Evolutionary conservation across 768 basidiomycete species (phyloP).

Genomic region (Trametes meyenii): DNA sequence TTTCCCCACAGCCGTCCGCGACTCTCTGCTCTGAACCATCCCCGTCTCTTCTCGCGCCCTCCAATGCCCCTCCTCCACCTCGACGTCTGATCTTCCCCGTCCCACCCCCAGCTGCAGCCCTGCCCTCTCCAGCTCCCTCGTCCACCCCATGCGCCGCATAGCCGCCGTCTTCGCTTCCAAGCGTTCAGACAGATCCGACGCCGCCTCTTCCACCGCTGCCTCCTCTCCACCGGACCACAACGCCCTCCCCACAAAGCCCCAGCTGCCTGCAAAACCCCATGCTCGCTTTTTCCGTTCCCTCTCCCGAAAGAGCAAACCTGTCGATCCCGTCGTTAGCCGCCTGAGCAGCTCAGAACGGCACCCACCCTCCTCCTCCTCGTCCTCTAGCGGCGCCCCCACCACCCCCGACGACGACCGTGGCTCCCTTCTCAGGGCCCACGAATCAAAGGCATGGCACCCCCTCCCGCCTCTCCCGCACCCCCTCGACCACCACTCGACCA

Average conservation of each 20-base stretch:
- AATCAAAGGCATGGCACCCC: conserved; percentile 21
- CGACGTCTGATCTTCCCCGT: conserved; percentile 17
- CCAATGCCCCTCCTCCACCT: conserved; percentile 18
- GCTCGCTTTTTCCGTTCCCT: conserved; percentile 33
- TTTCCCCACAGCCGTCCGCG: conserved; percentile 2
- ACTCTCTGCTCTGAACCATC: no score
- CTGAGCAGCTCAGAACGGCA: conserved; percentile 36
- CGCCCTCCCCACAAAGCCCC: conserved; percentile 2
- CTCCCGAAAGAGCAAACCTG: conserved; percentile 32
- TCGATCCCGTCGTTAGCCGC: conserved; percentile 31
- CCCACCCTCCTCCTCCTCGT: conserved; percentile 49
- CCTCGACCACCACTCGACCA: conserved; percentile 8
- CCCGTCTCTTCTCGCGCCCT: conserved; percentile 10
- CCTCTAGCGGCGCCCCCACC: conserved; percentile 55
- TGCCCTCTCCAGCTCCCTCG: neutral
- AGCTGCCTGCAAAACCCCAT: conserved; percentile 17
- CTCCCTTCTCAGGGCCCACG: conserved; percentile 14
- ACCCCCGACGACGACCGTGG: conserved; percentile 56
- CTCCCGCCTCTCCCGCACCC: conserved; percentile 12
- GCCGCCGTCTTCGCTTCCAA: conserved; percentile 53
- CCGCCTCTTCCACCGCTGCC: conserved; percentile 28
- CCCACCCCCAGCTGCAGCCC: neutral
- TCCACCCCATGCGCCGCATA: conserved; percentile 35
- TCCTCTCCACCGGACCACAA: conserved; percentile 19
- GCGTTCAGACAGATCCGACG: conserved; percentile 46